These are phyloP conservation scores for Mallotus repandus DNA, from an alignment of 441 rosid species.

Conservation along the genomic window DNA sequence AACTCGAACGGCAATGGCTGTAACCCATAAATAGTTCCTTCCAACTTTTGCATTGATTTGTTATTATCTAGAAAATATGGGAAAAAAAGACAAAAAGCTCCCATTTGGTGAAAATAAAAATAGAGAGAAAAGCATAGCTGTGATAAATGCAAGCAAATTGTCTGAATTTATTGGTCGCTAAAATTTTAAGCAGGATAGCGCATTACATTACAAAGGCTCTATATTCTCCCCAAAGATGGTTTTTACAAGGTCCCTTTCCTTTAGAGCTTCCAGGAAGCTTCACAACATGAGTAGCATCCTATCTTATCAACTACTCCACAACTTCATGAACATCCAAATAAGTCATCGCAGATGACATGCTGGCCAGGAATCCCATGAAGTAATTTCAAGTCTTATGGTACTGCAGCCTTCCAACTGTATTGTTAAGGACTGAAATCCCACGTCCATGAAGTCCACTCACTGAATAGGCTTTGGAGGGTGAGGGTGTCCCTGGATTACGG, in stretches of 20 bases:
- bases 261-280: background rate
- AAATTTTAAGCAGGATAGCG: background rate
- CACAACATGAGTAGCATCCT: background rate
- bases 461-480: constrained; percentile 35
- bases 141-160: no score
- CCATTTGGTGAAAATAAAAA: no score
- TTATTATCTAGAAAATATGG: no score
- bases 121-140: no score
- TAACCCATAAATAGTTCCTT: no score
- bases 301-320: background rate
- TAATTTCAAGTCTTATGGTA: no score
- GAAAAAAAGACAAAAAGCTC: no score
- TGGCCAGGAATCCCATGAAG: background rate
- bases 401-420: background rate
- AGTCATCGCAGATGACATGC: constrained; percentile 3
- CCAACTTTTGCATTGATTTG: no score
- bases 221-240: background rate
- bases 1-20: no score
- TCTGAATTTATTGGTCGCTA: no score
- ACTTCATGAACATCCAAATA: constrained; percentile 18
- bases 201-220: background rate
- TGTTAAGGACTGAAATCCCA: background rate
- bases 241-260: background rate
- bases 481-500: constrained; percentile 60
- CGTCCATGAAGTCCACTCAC: constrained; percentile 22